These are phyloP conservation scores for Septoria petroselini DNA, from an alignment of 2,329 filamentous ascomycete species.

Conservation along the genomic window DNA sequence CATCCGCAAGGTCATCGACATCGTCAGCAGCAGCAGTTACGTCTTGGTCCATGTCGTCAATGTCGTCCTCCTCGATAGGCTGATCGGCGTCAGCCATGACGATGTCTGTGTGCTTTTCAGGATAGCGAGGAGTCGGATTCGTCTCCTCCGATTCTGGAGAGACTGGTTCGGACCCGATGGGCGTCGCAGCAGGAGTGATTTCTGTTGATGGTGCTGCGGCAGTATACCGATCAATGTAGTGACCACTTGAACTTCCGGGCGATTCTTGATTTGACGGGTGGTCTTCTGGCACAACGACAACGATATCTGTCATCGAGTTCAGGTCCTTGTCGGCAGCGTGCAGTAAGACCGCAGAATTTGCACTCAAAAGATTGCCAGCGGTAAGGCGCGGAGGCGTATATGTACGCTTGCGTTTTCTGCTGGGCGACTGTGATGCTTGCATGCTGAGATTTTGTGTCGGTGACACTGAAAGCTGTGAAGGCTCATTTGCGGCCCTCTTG, in stretches of 20 bases:
- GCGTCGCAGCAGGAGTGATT: constrained; percentile 26
- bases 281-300: constrained; percentile 17
- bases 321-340: constrained; percentile 3
- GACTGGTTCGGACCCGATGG: constrained; percentile 23
- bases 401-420: constrained; percentile 33
- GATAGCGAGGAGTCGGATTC: constrained; percentile 16
- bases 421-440: constrained; percentile 21
- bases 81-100: constrained; percentile 18
- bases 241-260: constrained; percentile 26
- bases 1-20: constrained; percentile 29
- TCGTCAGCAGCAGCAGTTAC: constrained; percentile 22
- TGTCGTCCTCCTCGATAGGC: constrained; percentile 17
- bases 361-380: background rate
- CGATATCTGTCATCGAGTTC: constrained; percentile 2
- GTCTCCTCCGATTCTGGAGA: constrained; percentile 26
- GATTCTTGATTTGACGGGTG: constrained; percentile 19
- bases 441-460: background rate
- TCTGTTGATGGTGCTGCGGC: constrained; percentile 25
- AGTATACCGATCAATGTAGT: constrained; percentile 14
- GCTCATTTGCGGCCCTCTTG: constrained; percentile 1
- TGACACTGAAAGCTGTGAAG: constrained; percentile 10
- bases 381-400: constrained; percentile 17
- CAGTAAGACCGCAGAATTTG: background rate
- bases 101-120: constrained; percentile 18
- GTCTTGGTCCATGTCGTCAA: constrained; percentile 22